Percentiles rank a stretch among this genome's conserved stretches.
These are phyloP conservation scores for Coemansia sp. DNA, from an alignment of 192 early-diverging fungal species.

Conservation along the genomic window DNA sequence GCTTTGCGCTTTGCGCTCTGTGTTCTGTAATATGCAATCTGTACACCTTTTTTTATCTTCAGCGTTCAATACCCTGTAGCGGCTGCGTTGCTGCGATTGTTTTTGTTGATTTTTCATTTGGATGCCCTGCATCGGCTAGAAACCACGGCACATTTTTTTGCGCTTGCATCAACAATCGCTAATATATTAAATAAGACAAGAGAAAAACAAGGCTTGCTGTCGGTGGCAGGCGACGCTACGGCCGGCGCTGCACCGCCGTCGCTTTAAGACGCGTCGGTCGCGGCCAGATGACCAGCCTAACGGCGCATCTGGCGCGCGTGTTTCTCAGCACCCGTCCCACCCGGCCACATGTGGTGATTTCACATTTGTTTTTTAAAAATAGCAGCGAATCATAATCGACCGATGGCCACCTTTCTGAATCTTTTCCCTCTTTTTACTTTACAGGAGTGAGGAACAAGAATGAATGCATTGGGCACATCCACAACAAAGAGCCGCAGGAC, in stretches of 20 bases:
- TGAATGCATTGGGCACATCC: neutral
- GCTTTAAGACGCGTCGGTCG: neutral
- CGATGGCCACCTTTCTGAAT: neutral
- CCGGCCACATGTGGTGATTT: slow-evolving; percentile 1
- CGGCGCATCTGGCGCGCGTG: neutral
- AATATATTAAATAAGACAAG: no score
- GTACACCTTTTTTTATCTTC: no score
- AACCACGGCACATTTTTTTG: neutral
- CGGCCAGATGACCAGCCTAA: neutral
- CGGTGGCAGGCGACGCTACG: no score
- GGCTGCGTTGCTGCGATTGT: no score
- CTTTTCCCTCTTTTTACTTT: neutral
- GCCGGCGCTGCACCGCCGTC: no score
- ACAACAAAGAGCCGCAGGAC: neutral
- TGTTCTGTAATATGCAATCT: no score
- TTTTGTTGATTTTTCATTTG: neutral
- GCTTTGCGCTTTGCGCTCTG: no score
- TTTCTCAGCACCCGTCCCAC: neutral
- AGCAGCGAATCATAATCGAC: slow-evolving; percentile 4
- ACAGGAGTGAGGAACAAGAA: neutral
- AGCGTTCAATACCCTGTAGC: neutral
- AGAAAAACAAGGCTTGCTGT: no score
- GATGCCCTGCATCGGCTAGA: neutral
- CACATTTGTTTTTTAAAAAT: slow-evolving; percentile 5
- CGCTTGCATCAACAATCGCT: neutral